A percentile compares a stretch with the other conserved stretches of the same genome.
phyloP scores from a whole-genome alignment of 129 eudicot species.

The Lactuca sativa region DNA sequence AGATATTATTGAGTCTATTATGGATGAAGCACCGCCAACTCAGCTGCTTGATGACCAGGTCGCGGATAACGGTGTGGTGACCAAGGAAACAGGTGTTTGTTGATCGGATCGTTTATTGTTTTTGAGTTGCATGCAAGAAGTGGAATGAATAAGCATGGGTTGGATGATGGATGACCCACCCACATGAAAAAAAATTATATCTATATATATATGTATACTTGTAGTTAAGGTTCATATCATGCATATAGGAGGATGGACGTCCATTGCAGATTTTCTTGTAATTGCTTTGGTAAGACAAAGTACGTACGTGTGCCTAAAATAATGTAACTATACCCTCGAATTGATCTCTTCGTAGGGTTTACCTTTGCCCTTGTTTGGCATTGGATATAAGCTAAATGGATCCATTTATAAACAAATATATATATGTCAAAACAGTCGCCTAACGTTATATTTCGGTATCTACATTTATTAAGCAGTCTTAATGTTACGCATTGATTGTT shows the following conservation, averaged over 20 bases:
- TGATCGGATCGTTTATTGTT: conserved; percentile 4
- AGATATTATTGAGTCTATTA: conserved; percentile 32
- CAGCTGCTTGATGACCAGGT: conserved; percentile 29
- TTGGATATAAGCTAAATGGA: too few relatives aligned
- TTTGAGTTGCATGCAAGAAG: neutral
- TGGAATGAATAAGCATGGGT: conserved; percentile 25
- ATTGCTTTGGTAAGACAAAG: neutral
- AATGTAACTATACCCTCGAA: neutral
- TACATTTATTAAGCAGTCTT: too few relatives aligned
- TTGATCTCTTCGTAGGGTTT: neutral
- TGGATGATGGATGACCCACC: neutral
- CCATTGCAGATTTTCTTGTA: conserved; percentile 23
- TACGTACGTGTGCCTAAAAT: conserved; percentile 10
- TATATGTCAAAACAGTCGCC: too few relatives aligned
- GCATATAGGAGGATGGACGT: conserved; percentile 12
- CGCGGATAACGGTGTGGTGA: conserved; percentile 29
- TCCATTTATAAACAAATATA: too few relatives aligned
- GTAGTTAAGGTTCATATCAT: neutral
- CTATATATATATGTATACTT: neutral
- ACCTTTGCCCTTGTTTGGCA: neutral
- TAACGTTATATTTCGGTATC: too few relatives aligned
- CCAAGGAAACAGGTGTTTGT: conserved; percentile 22
- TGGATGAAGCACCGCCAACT: conserved; percentile 40
- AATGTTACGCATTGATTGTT: too few relatives aligned
- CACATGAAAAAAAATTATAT: neutral